Percentiles rank a stretch among this genome's conserved stretches.
phyloP scores from a whole-genome alignment of 164 flowering plant species.

The Chloranthus sessilifolius region DNA sequence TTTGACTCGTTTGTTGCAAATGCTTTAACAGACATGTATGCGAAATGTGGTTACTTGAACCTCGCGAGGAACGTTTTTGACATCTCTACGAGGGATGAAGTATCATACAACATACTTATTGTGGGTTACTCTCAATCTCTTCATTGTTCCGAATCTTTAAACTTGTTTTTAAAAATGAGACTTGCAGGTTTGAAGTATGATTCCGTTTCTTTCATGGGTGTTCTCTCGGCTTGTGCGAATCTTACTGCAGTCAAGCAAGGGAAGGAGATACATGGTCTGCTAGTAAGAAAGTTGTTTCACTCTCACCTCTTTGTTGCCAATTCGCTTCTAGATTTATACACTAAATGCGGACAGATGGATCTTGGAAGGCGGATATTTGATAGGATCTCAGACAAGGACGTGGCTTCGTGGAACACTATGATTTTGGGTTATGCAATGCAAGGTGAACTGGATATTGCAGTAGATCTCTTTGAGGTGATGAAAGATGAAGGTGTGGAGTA shows the following conservation, averaged over 20 bases:
- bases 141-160: conserved; percentile 5
- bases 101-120: conserved; percentile 16
- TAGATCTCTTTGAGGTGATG: conserved; percentile 31
- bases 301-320: conserved; percentile 14
- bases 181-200: conserved; percentile 11
- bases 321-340: conserved; percentile 16
- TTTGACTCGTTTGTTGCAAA: conserved; percentile 13
- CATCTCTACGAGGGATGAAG: conserved; percentile 7
- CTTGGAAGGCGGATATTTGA: conserved; percentile 12
- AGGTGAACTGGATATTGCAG: conserved; percentile 33
- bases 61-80: conserved; percentile 14
- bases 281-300: conserved; percentile 6
- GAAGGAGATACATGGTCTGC: conserved; percentile 14
- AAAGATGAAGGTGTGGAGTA: conserved; percentile 8
- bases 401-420: conserved; percentile 24
- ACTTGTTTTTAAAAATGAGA: conserved; percentile 12
- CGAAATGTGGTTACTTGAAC: conserved; percentile 11
- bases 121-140: conserved; percentile 12
- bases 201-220: conserved; percentile 12
- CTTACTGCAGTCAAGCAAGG: conserved; percentile 16
- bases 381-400: conserved; percentile 10
- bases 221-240: conserved; percentile 17
- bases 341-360: conserved; percentile 16
- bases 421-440: conserved; percentile 34
- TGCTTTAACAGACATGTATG: conserved; percentile 17